These are phyloP conservation scores for Ascochyta koolunga DNA, from an alignment of 2,329 filamentous ascomycete genomes.

Conservation along the genomic window DNA sequence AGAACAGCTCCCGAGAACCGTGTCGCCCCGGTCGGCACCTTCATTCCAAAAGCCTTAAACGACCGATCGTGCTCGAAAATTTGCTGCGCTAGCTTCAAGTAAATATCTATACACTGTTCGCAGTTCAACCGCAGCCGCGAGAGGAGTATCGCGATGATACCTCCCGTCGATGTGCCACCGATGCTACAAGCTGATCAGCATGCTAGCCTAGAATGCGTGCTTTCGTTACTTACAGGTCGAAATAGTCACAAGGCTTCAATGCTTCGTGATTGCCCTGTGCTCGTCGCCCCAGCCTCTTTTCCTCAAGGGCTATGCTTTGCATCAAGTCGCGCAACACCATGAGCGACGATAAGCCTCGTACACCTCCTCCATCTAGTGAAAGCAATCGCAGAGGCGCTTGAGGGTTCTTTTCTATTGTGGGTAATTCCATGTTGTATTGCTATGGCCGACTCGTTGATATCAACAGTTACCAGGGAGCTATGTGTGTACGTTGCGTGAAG, in stretches of 20 bases:
- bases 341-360: conserved; percentile 46
- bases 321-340: conserved; percentile 50
- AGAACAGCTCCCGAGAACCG: conserved; percentile 47
- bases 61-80: conserved; percentile 49
- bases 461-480: no score
- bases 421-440: not conserved
- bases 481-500: no score
- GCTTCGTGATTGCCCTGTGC: conserved; percentile 32
- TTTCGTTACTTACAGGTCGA: conserved; percentile 39
- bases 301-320: conserved; percentile 47
- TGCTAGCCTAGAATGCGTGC: no score
- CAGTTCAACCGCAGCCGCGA: conserved; percentile 47
- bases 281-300: conserved; percentile 44
- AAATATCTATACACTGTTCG: conserved; percentile 47
- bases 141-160: conserved; percentile 50
- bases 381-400: conserved; percentile 43
- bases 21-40: conserved; percentile 44
- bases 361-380: conserved; percentile 49
- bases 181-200: conserved; percentile 25
- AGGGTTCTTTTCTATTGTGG: conserved; percentile 33
- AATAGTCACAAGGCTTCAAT: conserved; percentile 49
- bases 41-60: conserved; percentile 42
- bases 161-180: conserved; percentile 49
- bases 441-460: not conserved
- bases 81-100: conserved; percentile 43